phyloP scores from a whole-genome alignment of 2,329 filamentous ascomycete genomes.

The Fusarium sp. region DNA sequence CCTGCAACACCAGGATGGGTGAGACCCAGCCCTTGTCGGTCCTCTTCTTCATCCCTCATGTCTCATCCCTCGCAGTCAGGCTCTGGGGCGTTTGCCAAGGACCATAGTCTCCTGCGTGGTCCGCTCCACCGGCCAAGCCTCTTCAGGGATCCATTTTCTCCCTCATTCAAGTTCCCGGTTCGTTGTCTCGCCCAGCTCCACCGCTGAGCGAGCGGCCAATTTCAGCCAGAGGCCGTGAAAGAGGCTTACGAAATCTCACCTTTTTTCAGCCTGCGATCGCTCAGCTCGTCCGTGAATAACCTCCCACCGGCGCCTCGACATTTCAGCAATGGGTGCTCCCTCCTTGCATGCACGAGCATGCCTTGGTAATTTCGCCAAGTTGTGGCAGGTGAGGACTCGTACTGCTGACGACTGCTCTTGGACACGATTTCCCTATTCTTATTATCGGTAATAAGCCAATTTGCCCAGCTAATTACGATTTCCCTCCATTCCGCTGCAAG shows the following conservation, averaged over 20 bases:
- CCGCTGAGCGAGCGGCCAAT: slow-evolving; percentile 35
- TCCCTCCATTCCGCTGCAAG: slow-evolving; percentile 32
- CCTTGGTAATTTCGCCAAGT: slow-evolving; percentile 36
- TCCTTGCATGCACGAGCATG: slow-evolving; percentile 23
- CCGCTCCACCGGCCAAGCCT: slow-evolving; percentile 39
- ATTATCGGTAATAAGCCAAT: slow-evolving; percentile 39
- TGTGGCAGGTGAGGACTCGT: slow-evolving; percentile 5
- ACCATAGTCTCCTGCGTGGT: slow-evolving; percentile 3
- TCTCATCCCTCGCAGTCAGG: slow-evolving; percentile 22
- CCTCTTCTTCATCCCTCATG: slow-evolving; percentile 26
- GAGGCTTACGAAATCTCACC: slow-evolving; percentile 32
- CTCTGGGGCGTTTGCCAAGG: slow-evolving; percentile 15
- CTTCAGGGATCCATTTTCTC: slow-evolving; percentile 38
- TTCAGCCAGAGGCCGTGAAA: slow-evolving; percentile 29
- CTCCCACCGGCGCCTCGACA: slow-evolving; percentile 9
- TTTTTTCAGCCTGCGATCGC: slow-evolving; percentile 21
- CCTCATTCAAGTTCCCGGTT: slow-evolving; percentile 31
- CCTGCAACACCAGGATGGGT: slow-evolving; percentile 7
- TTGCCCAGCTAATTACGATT: slow-evolving; percentile 40
- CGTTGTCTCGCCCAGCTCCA: slow-evolving; percentile 38
- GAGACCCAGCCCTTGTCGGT: slow-evolving; percentile 1
- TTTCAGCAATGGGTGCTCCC: slow-evolving; percentile 17
- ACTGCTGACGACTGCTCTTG: slow-evolving; percentile 8
- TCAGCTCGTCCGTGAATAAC: slow-evolving; percentile 30
- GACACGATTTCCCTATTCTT: slow-evolving; percentile 35